phyloP scores from a whole-genome alignment of 2,329 filamentous ascomycete species.

The Diaporthe ampelina region DNA sequence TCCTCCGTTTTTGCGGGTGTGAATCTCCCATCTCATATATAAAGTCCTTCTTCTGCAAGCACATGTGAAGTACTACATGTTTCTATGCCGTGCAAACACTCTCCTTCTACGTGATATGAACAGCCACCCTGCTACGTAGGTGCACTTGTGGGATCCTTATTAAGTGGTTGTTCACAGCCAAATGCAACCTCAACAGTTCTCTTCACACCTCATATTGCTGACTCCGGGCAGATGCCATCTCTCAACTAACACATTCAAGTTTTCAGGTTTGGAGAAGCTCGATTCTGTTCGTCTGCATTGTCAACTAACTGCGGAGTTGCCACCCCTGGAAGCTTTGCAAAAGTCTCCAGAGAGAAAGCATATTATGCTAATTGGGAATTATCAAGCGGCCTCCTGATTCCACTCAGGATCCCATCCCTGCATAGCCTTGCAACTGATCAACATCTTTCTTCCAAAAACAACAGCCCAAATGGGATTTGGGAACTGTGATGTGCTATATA shows the following conservation, averaged over 20 bases:
- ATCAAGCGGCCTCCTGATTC: background rate
- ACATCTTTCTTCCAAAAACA: background rate
- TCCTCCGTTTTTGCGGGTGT: too few species aligned
- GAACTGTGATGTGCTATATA: background rate
- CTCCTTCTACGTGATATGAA: too few species aligned
- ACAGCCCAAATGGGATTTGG: background rate
- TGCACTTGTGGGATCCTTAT: too few species aligned
- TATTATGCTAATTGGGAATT: conserved; percentile 9
- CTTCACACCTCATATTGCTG: too few species aligned
- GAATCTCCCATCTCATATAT: too few species aligned
- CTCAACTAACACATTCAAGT: background rate
- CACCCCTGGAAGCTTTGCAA: background rate
- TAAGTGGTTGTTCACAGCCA: too few species aligned
- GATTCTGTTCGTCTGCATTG: background rate
- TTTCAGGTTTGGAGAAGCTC: background rate
- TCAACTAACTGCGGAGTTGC: background rate
- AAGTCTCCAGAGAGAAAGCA: background rate
- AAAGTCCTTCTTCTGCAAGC: too few species aligned
- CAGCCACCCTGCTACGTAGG: too few species aligned
- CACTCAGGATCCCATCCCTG: background rate
- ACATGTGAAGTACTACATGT: too few species aligned
- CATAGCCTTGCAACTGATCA: background rate
- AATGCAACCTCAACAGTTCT: too few species aligned
- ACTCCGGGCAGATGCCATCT: background rate
- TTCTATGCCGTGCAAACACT: too few species aligned